A percentile compares a stretch with the other conserved stretches of the same genome.
Conservation (phyloP, 148 eudicot genomes). For the Cornus controversa region DNA sequence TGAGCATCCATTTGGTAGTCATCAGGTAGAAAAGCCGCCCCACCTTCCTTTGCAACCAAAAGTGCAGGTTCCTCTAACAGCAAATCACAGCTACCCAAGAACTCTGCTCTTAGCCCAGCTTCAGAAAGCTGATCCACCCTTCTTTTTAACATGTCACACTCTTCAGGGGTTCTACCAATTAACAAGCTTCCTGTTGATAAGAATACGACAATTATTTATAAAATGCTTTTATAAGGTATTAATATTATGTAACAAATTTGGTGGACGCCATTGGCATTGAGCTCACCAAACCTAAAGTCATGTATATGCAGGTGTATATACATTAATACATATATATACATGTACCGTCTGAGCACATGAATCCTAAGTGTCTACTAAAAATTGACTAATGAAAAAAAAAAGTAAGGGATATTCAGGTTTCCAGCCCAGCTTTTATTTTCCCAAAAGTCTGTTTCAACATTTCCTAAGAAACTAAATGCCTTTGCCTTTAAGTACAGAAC, state of each 20-base stretch:
- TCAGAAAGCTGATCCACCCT: constrained; percentile 52
- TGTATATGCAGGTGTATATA: neutral
- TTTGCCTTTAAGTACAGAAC: neutral
- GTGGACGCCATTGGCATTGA: no score
- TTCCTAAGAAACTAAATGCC: neutral
- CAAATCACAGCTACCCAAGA: constrained; percentile 53
- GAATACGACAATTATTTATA: constrained; percentile 8
- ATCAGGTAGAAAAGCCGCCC: constrained; percentile 79
- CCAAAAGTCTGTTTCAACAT: neutral
- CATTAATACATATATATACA: neutral
- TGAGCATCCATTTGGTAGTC: constrained; percentile 79
- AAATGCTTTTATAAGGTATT: neutral
- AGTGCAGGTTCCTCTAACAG: constrained; percentile 68
- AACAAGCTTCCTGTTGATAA: constrained; percentile 75
- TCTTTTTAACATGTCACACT: constrained; percentile 43
- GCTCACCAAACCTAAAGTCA: no score
- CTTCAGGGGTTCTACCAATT: constrained; percentile 62
- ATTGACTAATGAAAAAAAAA: neutral
- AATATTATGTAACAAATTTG: no score
- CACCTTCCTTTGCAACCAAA: constrained; percentile 48
- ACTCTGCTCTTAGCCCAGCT: constrained; percentile 71
- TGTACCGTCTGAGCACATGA: neutral
- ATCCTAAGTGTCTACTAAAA: neutral
- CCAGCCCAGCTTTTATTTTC: neutral
- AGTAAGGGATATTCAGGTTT: neutral